These are phyloP conservation scores for Parastagonospora avenae DNA, from an alignment of 2,329 filamentous ascomycete genomes.

Conservation along the genomic window DNA sequence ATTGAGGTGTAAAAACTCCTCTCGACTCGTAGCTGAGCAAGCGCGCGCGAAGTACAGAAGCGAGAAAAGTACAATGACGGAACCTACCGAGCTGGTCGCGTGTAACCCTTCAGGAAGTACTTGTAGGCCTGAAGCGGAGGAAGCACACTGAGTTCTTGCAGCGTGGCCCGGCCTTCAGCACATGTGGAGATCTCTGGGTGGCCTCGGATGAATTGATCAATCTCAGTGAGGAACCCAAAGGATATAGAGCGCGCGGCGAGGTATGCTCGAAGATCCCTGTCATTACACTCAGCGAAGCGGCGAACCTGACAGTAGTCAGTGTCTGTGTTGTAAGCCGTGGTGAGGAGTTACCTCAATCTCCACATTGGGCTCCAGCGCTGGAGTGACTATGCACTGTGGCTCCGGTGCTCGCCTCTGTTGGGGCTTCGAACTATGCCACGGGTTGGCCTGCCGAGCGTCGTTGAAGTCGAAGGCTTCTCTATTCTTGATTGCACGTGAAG, in stretches of 20 bases:
- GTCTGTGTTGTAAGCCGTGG: not conserved
- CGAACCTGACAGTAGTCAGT: conserved; percentile 14
- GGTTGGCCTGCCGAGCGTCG: conserved; percentile 10
- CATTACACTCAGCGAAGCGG: conserved; percentile 12
- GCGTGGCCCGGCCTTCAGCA: conserved; percentile 11
- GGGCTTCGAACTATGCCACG: conserved; percentile 7
- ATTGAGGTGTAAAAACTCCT: too few species aligned
- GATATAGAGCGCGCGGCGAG: conserved; percentile 20
- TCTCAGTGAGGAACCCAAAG: conserved; percentile 27
- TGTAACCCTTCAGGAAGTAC: conserved; percentile 35
- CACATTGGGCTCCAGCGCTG: too few species aligned
- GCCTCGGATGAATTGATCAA: conserved; percentile 26
- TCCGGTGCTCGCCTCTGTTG: not conserved
- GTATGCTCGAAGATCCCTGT: conserved; percentile 22
- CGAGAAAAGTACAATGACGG: not conserved
- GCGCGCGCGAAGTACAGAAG: too few species aligned
- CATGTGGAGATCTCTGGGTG: conserved; percentile 26
- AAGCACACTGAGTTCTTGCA: conserved; percentile 15
- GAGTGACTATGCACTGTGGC: not conserved
- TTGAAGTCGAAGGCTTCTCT: conserved; percentile 22
- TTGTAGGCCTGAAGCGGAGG: conserved; percentile 28
- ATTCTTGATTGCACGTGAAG: not conserved
- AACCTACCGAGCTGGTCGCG: conserved; percentile 29
- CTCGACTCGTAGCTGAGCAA: too few species aligned
- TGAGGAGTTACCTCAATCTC: conserved; percentile 1